Conservation (phyloP, 306 rosid species). For the Sicyos edulis region DNA sequence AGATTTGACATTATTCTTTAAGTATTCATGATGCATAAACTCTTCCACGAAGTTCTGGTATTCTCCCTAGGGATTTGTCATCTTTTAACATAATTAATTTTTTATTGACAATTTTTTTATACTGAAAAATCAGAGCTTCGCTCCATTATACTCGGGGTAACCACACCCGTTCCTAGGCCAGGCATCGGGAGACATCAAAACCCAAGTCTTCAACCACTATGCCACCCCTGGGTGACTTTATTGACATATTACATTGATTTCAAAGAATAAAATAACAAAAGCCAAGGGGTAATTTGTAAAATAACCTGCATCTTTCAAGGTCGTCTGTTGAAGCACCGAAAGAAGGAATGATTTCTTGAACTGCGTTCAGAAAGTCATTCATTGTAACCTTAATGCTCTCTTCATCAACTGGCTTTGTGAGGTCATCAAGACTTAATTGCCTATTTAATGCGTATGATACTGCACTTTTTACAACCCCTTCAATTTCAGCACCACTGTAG, state of each 20-base stretch:
- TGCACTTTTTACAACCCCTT: constrained; percentile 99
- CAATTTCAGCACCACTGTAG: constrained; percentile 98
- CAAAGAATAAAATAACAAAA: neutral
- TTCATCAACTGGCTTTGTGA: constrained; percentile 93
- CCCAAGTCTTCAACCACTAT: too few relatives aligned
- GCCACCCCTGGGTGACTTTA: too few relatives aligned
- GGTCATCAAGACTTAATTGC: constrained; percentile 89
- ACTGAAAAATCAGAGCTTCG: too few relatives aligned
- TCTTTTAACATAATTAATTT: neutral
- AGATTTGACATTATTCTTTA: neutral
- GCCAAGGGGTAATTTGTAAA: neutral
- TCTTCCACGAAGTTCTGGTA: neutral
- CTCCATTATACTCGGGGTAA: too few relatives aligned
- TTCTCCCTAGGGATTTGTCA: neutral
- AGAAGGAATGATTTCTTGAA: constrained; percentile 72
- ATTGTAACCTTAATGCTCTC: constrained; percentile 88
- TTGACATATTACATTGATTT: neutral
- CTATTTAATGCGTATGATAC: constrained; percentile 95
- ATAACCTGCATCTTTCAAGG: constrained; percentile 90
- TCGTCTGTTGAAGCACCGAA: constrained; percentile 98
- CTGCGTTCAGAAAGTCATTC: constrained; percentile 82
- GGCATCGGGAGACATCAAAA: too few relatives aligned
- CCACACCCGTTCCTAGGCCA: too few relatives aligned
- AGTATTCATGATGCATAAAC: neutral
- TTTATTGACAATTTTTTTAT: neutral